phyloP scores from a whole-genome alignment of 345 rosid species.

The Gossypium anomalum region DNA sequence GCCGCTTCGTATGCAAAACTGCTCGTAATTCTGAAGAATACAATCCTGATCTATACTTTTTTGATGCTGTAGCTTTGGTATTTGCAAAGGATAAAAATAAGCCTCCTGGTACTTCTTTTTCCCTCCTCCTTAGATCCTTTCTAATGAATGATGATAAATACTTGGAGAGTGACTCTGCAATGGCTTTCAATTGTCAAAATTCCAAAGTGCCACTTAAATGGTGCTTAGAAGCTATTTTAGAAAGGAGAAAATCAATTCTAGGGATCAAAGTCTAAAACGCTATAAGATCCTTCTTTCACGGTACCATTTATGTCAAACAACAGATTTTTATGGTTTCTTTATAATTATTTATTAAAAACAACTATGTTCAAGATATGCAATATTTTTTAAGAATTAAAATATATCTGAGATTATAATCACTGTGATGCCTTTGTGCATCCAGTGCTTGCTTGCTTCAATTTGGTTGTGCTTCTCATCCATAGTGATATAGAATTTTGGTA shows the following conservation, averaged over 20 bases:
- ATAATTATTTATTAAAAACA: too few species aligned
- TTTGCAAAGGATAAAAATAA: conserved; percentile 35
- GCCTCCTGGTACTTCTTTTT: conserved; percentile 23
- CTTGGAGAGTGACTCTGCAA: not conserved
- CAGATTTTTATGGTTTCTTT: not conserved
- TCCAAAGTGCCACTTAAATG: not conserved
- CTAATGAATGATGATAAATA: not conserved
- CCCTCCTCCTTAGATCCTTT: not conserved
- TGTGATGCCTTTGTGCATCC: too few species aligned
- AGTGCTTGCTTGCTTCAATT: too few species aligned
- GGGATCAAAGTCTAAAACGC: not conserved
- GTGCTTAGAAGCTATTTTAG: not conserved
- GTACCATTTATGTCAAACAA: not conserved
- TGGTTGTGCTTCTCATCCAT: too few species aligned
- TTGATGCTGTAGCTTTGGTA: conserved; percentile 42
- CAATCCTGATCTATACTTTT: not conserved
- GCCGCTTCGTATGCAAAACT: conserved; percentile 24
- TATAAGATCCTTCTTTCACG: not conserved
- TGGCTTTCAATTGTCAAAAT: not conserved
- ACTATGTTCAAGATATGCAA: too few species aligned
- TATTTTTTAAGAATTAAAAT: too few species aligned
- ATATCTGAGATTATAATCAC: too few species aligned
- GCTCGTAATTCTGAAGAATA: not conserved
- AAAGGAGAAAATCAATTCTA: not conserved
- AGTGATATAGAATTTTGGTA: not conserved